Evolutionary conservation across 202 grass and related monocot genomes (phyloP).

Genomic region (Sporobolus alterniflorus): DNA sequence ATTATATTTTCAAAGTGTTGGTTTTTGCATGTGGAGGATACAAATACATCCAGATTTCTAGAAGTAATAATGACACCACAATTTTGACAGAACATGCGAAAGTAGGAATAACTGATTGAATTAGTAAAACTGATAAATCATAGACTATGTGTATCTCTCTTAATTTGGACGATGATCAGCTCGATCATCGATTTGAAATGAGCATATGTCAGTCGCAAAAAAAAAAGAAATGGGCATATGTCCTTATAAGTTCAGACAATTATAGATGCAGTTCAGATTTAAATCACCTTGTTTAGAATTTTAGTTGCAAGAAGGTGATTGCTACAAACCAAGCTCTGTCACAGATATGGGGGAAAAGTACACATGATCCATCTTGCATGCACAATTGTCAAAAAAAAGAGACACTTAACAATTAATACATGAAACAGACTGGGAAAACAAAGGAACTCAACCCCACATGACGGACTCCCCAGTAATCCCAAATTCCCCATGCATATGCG

Average conservation of each 20-base stretch:
- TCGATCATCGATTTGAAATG: neutral
- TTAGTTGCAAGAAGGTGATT: neutral
- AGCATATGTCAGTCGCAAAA: too few species aligned
- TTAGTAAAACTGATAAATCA: neutral
- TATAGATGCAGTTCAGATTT: neutral
- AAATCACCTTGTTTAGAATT: neutral
- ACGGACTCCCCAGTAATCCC: neutral
- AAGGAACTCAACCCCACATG: neutral
- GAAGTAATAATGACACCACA: constrained; percentile 10
- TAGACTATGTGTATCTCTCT: neutral
- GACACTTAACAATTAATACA: neutral
- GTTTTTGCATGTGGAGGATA: neutral
- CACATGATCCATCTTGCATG: neutral
- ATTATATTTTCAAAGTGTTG: neutral
- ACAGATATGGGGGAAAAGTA: neutral
- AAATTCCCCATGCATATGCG: neutral
- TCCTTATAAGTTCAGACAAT: neutral
- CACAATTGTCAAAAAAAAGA: neutral
- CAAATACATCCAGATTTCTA: neutral
- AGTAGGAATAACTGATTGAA: neutral
- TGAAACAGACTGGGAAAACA: neutral
- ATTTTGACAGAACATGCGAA: neutral
- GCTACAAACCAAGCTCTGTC: neutral
- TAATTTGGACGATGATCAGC: neutral
- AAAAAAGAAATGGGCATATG: too few species aligned